These are phyloP conservation scores for Dendrocalamus latiflorus DNA, from an alignment of 202 grass and related monocot species.

Conservation along the genomic window DNA sequence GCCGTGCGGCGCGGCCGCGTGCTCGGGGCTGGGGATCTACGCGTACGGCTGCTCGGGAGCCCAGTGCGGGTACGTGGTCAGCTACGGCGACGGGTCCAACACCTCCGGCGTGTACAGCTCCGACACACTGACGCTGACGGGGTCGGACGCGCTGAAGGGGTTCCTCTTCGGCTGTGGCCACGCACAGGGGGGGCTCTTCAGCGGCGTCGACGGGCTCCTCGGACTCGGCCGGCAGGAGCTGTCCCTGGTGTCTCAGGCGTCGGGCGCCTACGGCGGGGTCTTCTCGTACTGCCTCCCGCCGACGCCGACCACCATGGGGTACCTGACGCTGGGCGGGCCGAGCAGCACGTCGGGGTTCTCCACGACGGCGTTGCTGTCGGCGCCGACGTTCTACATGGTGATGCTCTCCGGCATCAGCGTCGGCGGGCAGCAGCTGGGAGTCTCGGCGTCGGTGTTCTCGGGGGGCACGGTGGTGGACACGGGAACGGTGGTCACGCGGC, in stretches of 20 bases:
- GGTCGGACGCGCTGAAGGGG: conserved; percentile 1
- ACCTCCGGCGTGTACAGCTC: conserved; percentile 55
- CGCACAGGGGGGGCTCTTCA: conserved; percentile 31
- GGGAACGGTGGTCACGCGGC: too few relatives aligned
- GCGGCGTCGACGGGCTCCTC: conserved; percentile 35
- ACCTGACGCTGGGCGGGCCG: conserved; percentile 34
- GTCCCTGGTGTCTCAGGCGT: conserved; percentile 39
- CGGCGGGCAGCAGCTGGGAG: conserved; percentile 32
- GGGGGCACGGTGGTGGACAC: too few relatives aligned
- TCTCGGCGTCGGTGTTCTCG: conserved; percentile 45
- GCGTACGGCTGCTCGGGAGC: background rate
- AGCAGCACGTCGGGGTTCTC: conserved; percentile 15
- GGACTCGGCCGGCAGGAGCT: conserved; percentile 32
- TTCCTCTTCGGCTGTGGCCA: too few relatives aligned
- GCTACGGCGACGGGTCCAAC: conserved; percentile 62
- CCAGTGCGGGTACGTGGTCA: conserved; percentile 46
- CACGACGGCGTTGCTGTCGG: conserved; percentile 43
- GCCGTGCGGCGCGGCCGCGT: conserved; percentile 29
- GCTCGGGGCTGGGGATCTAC: conserved; percentile 23
- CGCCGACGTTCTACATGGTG: conserved; percentile 54
- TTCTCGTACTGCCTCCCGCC: conserved; percentile 75
- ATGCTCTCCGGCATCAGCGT: conserved; percentile 58
- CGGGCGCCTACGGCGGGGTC: conserved; percentile 30
- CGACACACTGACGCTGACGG: conserved; percentile 49
- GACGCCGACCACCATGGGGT: conserved; percentile 24